These are phyloP conservation scores for Hymenoscyphus occultus DNA, from an alignment of 2,329 filamentous ascomycete species.

Conservation along the genomic window DNA sequence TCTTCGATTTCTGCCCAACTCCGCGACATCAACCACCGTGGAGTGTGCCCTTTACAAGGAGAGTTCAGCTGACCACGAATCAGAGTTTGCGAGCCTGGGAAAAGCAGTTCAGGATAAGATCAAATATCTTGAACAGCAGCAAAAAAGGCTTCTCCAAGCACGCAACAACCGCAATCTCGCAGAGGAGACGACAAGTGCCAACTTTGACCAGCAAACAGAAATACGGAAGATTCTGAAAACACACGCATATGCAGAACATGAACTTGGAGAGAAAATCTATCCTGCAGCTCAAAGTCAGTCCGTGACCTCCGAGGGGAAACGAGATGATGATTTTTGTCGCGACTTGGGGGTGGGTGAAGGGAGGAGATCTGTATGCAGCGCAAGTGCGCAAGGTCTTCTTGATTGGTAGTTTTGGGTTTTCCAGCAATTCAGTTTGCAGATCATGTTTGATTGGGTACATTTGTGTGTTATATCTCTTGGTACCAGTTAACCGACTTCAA, in stretches of 20 bases:
- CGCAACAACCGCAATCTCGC: background rate
- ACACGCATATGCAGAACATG: slow-evolving; percentile 24
- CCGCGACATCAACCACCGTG: slow-evolving; percentile 11
- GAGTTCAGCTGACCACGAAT: background rate
- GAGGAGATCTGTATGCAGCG: slow-evolving; percentile 18
- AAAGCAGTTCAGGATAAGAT: background rate
- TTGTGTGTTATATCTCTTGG: background rate
- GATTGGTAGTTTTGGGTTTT: slow-evolving; percentile 23
- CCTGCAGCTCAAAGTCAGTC: slow-evolving; percentile 25
- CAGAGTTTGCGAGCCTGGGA: background rate
- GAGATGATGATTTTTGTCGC: slow-evolving; percentile 30
- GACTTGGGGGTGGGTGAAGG: slow-evolving; percentile 17
- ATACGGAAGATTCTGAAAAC: slow-evolving; percentile 19
- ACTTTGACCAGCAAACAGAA: slow-evolving; percentile 13
- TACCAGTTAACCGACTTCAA: no score
- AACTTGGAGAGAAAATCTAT: slow-evolving; percentile 23
- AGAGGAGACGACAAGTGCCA: background rate
- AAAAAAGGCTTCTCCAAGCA: background rate
- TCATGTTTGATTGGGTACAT: no score
- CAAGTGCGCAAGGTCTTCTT: slow-evolving; percentile 21
- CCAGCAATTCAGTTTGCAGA: no score
- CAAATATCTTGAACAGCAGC: background rate
- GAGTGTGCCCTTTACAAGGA: slow-evolving; percentile 11
- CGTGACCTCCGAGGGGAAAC: slow-evolving; percentile 25
- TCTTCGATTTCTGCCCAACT: slow-evolving; percentile 13